Evolutionary conservation across 176 grass and related monocot genomes (phyloP).

Genomic region (Hsuehochloa calcarea): DNA sequence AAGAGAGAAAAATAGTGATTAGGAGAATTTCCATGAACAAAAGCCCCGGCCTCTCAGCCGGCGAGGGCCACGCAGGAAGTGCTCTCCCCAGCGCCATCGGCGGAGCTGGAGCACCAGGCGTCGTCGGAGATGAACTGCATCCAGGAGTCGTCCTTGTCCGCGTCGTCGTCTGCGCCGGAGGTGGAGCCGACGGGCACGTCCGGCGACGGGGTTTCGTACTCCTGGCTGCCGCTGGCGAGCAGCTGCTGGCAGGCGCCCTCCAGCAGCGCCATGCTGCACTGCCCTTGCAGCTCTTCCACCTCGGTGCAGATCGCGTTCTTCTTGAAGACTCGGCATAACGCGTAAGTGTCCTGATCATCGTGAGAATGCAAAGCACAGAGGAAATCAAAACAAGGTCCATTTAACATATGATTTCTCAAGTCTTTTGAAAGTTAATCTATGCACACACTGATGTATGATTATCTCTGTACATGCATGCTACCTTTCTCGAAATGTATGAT

Average conservation of each 20-base stretch:
- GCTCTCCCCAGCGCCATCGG: constrained; percentile 51
- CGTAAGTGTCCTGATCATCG: constrained; percentile 60
- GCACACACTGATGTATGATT: constrained; percentile 28
- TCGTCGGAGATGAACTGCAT: constrained; percentile 94
- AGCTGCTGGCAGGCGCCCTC: constrained; percentile 45
- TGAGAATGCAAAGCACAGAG: neutral
- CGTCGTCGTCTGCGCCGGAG: constrained; percentile 54
- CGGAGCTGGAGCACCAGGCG: constrained; percentile 64
- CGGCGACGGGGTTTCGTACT: constrained; percentile 57
- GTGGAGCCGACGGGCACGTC: constrained; percentile 56
- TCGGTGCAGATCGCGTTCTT: constrained; percentile 65
- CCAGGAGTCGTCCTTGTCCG: constrained; percentile 75
- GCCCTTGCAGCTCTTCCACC: constrained; percentile 59
- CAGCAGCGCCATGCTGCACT: constrained; percentile 57
- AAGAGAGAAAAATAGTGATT: constrained; percentile 36
- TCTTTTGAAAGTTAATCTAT: constrained; percentile 14
- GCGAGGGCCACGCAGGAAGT: constrained; percentile 44
- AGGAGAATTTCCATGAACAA: constrained; percentile 19
- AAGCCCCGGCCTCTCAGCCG: constrained; percentile 25
- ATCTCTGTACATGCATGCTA: constrained; percentile 5
- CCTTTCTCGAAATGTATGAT: neutral
- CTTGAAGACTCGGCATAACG: constrained; percentile 83
- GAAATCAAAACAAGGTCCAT: neutral
- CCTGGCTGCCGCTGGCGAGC: constrained; percentile 31
- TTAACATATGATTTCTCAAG: neutral